phyloP scores from a whole-genome alignment of 805 yeast genomes.

The Priceomyces medius region DNA sequence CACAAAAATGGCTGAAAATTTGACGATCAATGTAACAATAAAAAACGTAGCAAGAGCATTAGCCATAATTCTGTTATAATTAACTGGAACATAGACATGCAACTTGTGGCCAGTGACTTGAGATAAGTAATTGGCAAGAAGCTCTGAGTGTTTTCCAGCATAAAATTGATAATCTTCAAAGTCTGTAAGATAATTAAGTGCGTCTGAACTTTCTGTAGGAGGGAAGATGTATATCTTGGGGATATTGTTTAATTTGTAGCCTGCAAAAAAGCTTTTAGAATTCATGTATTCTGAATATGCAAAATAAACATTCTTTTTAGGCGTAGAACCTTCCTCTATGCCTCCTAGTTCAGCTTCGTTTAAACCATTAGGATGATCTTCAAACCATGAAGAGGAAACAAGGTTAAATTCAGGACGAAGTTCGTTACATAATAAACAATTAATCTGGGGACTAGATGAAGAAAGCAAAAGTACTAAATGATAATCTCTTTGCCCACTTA shows the following conservation, averaged over 20 bases:
- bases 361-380: slow-evolving; percentile 52
- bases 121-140: slow-evolving; percentile 36
- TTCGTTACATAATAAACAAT: slow-evolving; percentile 72
- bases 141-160: slow-evolving; percentile 42
- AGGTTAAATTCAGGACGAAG: slow-evolving; percentile 63
- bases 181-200: slow-evolving; percentile 26
- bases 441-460: slow-evolving; percentile 69
- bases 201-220: slow-evolving; percentile 43
- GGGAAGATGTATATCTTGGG: slow-evolving; percentile 70
- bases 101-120: slow-evolving; percentile 33
- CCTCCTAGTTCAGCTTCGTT: slow-evolving; percentile 39
- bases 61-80: slow-evolving; percentile 39
- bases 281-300: slow-evolving; percentile 71
- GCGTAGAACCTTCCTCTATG: slow-evolving; percentile 11
- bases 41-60: slow-evolving; percentile 35
- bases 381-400: slow-evolving; percentile 57
- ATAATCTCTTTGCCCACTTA: slow-evolving; percentile 68
- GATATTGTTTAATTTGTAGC: slow-evolving; percentile 62
- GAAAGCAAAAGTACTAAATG: slow-evolving; percentile 67
- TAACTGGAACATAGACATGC: slow-evolving; percentile 39
- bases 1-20: slow-evolving; percentile 30
- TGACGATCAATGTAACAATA: slow-evolving; percentile 22
- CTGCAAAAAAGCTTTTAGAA: slow-evolving; percentile 51
- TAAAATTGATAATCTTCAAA: slow-evolving; percentile 45
- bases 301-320: slow-evolving; percentile 52